These are phyloP conservation scores for Chrysanthemum makinoi DNA, from an alignment of 129 eudicot species.

Conservation along the genomic window DNA sequence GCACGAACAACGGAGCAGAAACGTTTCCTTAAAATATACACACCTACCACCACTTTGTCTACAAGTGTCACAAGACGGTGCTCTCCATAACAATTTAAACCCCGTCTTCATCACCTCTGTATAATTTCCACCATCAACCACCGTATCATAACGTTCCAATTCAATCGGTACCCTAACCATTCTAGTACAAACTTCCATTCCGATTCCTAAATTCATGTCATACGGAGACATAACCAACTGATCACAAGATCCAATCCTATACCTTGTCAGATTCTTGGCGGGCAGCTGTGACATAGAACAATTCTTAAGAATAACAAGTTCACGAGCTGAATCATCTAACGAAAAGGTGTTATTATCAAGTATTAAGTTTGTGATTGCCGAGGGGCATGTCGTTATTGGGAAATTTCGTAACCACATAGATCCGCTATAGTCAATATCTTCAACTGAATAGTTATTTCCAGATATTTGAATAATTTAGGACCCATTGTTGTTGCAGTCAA, in stretches of 20 bases:
- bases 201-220: conserved; percentile 23
- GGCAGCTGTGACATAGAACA: not conserved
- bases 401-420: not conserved
- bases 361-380: not conserved
- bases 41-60: no score
- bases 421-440: not conserved
- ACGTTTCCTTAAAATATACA: no score
- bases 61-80: no score
- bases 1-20: no score
- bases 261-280: conserved; percentile 4
- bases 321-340: no score
- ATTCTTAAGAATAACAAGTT: not conserved
- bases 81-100: no score
- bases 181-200: conserved; percentile 16
- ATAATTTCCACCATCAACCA: no score
- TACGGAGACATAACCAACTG: conserved; percentile 24
- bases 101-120: no score
- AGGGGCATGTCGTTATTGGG: not conserved
- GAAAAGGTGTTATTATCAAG: not conserved
- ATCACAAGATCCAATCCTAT: not conserved
- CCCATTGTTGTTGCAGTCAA: not conserved
- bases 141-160: no score
- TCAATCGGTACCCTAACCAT: conserved; percentile 28
- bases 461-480: not conserved
- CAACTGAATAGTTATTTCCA: not conserved